These are phyloP conservation scores for Cymodocea nodosa DNA, from an alignment of 116 monocot species.

Conservation along the genomic window DNA sequence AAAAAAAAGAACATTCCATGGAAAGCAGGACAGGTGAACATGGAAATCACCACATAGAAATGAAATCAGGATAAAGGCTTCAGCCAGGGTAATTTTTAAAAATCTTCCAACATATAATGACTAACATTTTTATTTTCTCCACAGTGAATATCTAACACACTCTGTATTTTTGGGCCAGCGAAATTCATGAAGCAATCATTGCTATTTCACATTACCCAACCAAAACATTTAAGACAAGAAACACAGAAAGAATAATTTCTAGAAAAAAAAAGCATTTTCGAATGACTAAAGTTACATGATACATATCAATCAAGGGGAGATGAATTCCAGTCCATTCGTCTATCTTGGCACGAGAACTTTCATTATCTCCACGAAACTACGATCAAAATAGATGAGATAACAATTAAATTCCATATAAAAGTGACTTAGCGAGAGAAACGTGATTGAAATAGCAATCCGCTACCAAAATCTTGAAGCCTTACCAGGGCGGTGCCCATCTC, in stretches of 20 bases:
- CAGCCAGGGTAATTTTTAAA: no score
- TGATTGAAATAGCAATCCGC: background rate
- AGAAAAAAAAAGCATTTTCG: conserved; percentile 10
- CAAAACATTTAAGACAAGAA: no score
- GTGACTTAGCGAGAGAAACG: background rate
- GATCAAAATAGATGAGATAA: background rate
- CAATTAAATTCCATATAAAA: background rate
- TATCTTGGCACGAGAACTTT: conserved; percentile 6
- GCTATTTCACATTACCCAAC: background rate
- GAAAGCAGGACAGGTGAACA: no score
- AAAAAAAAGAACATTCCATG: no score
- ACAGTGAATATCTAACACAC: no score
- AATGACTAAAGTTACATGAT: background rate
- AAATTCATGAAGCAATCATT: background rate
- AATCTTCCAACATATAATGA: no score
- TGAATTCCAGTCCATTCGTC: conserved; percentile 13
- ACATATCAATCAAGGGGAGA: background rate
- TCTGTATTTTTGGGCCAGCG: no score
- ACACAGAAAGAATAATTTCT: no score
- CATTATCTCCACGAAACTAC: conserved; percentile 19
- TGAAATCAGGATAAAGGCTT: no score
- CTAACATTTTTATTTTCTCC: no score
- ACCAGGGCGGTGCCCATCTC: conserved; percentile 48
- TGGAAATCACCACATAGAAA: no score
- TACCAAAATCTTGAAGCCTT: background rate